Evolutionary conservation across 768 basidiomycete species (phyloP), one percentile per base, ranked within the genome.

Genomic region (Phaeolepiota aurea): DNA sequence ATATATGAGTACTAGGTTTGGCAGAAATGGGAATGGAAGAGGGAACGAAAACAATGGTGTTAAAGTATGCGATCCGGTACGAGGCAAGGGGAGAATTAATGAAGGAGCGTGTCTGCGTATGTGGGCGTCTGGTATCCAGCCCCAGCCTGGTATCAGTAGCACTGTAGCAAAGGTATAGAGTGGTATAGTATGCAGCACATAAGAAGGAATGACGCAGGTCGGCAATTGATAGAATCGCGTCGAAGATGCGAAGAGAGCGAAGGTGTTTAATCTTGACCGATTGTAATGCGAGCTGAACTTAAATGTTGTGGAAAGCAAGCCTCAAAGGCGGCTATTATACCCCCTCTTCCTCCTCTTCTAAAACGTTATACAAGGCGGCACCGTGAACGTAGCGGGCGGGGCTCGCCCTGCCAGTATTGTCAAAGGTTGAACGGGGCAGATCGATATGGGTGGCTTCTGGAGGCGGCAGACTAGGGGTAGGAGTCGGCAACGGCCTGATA

Each of bases 301-400:
- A n/a, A n/a, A n/a, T n/a, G n/a, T n/a, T n/a, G n/a, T n/a, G n/a
- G n/a, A n/a, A n/a, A n/a, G n/a, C n/a, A n/a, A n/a, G n/a, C n/a
- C n/a, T n/a, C n/a, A n/a, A n/a, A n/a, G 25, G n/a, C n/a, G 25
- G 25, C 7, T 7, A 9, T 35, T 40, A 40, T 25, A 41, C 45
- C 23, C 79, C 78, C 50, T 86, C 82, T 46, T 87, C 85, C 44
- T 84, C 81, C 51, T 88, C 87, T 56, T 89, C 88, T 36, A 88
- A 16, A 31, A 91, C 88, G 45, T 90, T 90, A 48, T 89, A 85
- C 52, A 91, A 67, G 20, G 88, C 88, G 5, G 85, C 84, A 18
- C 88, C 88, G 51, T 91, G 88, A 11, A 87, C 57, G 53, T 91
- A 91, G 32, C 86, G 75, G 22, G 58, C 74, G 9, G 84, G 84